phyloP scores from a whole-genome alignment of 257 asterid genomes.

The Plantago ovata region DNA sequence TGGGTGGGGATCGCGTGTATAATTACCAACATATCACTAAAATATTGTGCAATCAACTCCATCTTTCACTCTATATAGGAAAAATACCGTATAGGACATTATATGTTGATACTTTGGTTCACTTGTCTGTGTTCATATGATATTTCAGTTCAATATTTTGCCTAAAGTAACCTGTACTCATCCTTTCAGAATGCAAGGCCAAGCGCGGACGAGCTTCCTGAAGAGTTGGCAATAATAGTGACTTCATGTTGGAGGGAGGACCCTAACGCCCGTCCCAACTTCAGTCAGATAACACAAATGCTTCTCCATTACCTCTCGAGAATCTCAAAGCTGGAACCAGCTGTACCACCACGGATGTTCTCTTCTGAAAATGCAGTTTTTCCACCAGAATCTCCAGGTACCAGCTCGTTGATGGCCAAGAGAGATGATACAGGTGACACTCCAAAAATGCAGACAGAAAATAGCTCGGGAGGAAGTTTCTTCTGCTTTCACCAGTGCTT shows the following conservation, averaged over 20 bases:
- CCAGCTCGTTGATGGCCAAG: conserved; percentile 80
- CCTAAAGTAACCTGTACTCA: neutral
- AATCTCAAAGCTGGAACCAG: conserved; percentile 55
- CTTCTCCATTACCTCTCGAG: conserved; percentile 71
- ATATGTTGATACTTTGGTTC: no score
- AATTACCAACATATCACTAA: no score
- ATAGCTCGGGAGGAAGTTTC: conserved; percentile 48
- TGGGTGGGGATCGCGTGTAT: no score
- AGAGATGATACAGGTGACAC: conserved; percentile 52
- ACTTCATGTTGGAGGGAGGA: conserved; percentile 95
- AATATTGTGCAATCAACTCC: no score
- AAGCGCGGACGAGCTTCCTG: conserved; percentile 73
- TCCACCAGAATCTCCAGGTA: conserved; percentile 96
- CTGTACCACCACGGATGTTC: conserved; percentile 52
- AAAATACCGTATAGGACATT: no score
- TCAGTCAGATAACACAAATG: conserved; percentile 88
- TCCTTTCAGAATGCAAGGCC: conserved; percentile 79
- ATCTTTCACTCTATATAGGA: no score
- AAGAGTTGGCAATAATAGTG: conserved; percentile 68
- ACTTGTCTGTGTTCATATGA: no score
- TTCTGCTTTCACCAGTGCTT: conserved; percentile 64
- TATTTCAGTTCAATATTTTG: neutral
- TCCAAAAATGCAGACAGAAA: conserved; percentile 46
- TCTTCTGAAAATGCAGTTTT: conserved; percentile 57
- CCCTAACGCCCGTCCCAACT: conserved; percentile 79